Conservation (phyloP, 305 asterid species). For the Striga hermonthica region DNA sequence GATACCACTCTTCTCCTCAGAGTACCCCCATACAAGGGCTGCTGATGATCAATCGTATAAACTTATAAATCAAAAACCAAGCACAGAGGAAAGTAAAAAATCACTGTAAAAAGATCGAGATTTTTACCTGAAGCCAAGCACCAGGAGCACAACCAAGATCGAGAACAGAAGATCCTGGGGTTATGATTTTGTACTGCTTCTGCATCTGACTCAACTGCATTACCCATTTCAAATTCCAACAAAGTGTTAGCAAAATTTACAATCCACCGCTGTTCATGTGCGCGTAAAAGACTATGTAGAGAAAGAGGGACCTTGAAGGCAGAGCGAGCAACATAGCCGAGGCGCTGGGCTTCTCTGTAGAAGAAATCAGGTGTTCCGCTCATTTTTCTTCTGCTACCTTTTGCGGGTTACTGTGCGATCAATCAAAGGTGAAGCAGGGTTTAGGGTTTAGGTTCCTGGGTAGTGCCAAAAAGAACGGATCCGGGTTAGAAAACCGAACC, state of each 20-base stretch:
- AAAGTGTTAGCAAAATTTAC: background rate
- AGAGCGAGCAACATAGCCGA: conserved; percentile 93
- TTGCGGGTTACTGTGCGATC: background rate
- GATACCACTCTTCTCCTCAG: background rate
- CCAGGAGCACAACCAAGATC: conserved; percentile 99
- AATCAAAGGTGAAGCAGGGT: background rate
- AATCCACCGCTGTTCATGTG: background rate
- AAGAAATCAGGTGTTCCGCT: conserved; percentile 24
- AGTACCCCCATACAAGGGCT: background rate
- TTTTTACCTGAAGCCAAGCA: conserved; percentile 96
- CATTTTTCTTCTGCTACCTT: background rate
- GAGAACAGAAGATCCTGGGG: conserved; percentile 71
- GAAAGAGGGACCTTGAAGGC: conserved; percentile 75
- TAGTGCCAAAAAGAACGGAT: too few relatives aligned
- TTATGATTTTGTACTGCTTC: conserved; percentile 67
- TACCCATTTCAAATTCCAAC: conserved; percentile 32
- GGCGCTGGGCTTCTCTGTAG: conserved; percentile 90
- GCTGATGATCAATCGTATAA: background rate
- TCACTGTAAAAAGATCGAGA: background rate
- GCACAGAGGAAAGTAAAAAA: background rate
- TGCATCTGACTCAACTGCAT: conserved; percentile 84
- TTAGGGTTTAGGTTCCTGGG: background rate
- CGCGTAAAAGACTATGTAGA: background rate
- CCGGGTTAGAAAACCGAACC: too few relatives aligned
- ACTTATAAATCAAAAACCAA: background rate